Evolutionary conservation across 345 rosid genomes (phyloP).

Genomic region (Arabidopsis suecica): DNA sequence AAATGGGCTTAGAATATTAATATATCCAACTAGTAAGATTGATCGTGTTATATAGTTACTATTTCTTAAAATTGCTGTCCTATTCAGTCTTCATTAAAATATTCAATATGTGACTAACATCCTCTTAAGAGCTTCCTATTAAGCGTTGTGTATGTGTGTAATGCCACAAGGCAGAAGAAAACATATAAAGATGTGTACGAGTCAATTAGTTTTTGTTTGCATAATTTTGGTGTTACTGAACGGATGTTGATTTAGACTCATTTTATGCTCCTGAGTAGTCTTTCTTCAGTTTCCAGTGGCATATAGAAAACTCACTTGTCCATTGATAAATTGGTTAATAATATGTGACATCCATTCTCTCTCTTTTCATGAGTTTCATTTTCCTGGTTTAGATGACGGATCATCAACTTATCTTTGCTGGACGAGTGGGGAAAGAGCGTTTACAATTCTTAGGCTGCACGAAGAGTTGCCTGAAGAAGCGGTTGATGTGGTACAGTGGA

Average conservation of each 20-base stretch:
- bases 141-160: constrained; percentile 9
- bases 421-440: constrained; percentile 76
- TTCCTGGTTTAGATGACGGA: constrained; percentile 70
- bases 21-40: constrained; percentile 7
- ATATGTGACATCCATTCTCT: neutral
- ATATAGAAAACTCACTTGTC: neutral
- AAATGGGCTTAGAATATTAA: neutral
- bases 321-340: neutral
- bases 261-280: neutral
- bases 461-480: constrained; percentile 53
- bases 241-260: neutral
- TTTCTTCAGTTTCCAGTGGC: constrained; percentile 11
- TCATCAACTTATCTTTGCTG: constrained; percentile 82
- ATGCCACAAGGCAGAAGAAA: neutral
- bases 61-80: neutral
- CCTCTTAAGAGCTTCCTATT: constrained; percentile 2
- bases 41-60: neutral
- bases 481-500: constrained; percentile 50
- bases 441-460: constrained; percentile 68
- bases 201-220: constrained; percentile 6
- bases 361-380: constrained; percentile 24
- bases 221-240: constrained; percentile 16
- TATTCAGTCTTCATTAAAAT: neutral
- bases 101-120: neutral
- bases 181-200: constrained; percentile 16